Evolutionary conservation across 1,284 basidiomycete genomes (phyloP).

Genomic region (Amylostereum areolatum): DNA sequence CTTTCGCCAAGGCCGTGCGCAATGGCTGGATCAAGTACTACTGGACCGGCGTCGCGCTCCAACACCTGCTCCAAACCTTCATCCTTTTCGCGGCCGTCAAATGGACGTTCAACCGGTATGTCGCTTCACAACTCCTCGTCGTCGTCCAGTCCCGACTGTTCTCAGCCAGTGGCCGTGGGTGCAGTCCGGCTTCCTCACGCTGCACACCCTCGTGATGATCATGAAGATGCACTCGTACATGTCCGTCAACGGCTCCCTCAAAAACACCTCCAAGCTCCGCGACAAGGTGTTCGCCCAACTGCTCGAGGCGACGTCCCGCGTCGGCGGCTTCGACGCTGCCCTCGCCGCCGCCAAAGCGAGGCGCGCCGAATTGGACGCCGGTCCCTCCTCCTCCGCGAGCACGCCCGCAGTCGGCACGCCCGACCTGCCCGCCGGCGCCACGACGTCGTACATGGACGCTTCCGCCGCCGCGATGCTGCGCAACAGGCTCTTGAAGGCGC

Average conservation of each 20-base stretch:
- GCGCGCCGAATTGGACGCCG: constrained; percentile 29
- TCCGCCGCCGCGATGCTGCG: constrained; percentile 46
- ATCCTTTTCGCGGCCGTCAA: constrained; percentile 69
- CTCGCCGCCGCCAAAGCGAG: constrained; percentile 39
- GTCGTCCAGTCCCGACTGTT: constrained; percentile 1
- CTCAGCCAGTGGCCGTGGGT: constrained; percentile 94
- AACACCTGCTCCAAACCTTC: constrained; percentile 71
- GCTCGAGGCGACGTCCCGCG: constrained; percentile 36
- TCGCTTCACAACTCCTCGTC: constrained; percentile 3
- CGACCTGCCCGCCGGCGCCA: constrained; percentile 32
- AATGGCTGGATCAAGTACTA: constrained; percentile 78
- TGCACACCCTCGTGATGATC: constrained; percentile 88
- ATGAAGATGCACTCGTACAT: constrained; percentile 99
- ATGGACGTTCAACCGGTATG: constrained; percentile 78
- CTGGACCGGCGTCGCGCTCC: constrained; percentile 67
- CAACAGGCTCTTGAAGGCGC: constrained; percentile 39
- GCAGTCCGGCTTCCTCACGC: constrained; percentile 90
- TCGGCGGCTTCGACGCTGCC: constrained; percentile 64
- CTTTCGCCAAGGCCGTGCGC: constrained; percentile 74
- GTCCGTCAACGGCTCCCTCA: constrained; percentile 83
- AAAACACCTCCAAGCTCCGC: constrained; percentile 46
- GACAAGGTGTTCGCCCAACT: constrained; percentile 38
- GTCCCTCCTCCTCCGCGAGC: constrained; percentile 10
- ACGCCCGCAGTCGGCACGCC: constrained; percentile 24
- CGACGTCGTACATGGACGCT: constrained; percentile 47